These are phyloP conservation scores for Trichosporon coremiiforme DNA, from an alignment of 1,284 basidiomycete species.

Conservation along the genomic window DNA sequence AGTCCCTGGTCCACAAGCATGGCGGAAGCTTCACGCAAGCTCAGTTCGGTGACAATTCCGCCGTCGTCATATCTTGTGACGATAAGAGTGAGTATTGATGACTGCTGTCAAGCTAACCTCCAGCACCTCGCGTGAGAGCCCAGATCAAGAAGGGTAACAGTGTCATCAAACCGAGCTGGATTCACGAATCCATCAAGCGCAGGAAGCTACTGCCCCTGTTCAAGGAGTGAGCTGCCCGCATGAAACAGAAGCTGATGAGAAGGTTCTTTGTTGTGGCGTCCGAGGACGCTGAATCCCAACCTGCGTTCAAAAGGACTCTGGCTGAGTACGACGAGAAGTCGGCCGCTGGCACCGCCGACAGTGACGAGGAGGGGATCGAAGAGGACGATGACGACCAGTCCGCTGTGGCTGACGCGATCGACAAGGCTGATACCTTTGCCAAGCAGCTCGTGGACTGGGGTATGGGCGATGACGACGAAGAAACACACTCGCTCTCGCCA, in stretches of 20 bases:
- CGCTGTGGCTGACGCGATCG: conserved; percentile 40
- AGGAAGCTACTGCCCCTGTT: conserved; percentile 64
- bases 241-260: not conserved
- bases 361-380: not conserved
- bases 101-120: not conserved
- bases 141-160: conserved; percentile 62
- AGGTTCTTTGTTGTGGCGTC: conserved; percentile 54
- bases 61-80: conserved; percentile 61
- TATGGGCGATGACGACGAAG: conserved; percentile 21
- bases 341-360: conserved; percentile 17
- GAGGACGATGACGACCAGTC: conserved; percentile 47
- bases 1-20: conserved; percentile 65
- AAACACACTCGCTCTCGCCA: not conserved
- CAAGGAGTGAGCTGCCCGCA: conserved; percentile 62
- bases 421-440: not conserved
- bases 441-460: conserved; percentile 39
- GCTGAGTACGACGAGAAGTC: conserved; percentile 38
- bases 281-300: conserved; percentile 40
- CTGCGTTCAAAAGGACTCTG: conserved; percentile 46
- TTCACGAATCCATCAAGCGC: conserved; percentile 71
- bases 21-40: conserved; percentile 73
- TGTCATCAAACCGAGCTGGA: conserved; percentile 76
- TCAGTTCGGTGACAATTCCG: conserved; percentile 47
- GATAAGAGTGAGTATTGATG: conserved; percentile 44
- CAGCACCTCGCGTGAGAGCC: conserved; percentile 57